phyloP scores from a whole-genome alignment of 2,329 filamentous ascomycete species.

The Eutypa lata region DNA sequence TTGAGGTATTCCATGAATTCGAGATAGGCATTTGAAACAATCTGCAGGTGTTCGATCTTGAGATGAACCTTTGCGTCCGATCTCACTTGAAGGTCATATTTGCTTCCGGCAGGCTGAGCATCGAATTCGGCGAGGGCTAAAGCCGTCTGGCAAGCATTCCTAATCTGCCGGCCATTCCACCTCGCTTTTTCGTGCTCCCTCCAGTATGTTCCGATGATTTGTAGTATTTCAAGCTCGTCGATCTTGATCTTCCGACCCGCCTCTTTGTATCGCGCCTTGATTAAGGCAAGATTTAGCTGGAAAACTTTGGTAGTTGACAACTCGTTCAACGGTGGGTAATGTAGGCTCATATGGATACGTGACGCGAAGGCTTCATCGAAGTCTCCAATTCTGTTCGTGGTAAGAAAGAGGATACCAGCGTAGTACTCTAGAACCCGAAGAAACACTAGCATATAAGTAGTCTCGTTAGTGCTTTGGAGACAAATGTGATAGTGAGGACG shows the following conservation, averaged over 20 bases:
- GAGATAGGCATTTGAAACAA: neutral
- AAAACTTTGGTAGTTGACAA: slow-evolving; percentile 14
- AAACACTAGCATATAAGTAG: slow-evolving; percentile 20
- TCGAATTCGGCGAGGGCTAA: slow-evolving; percentile 14
- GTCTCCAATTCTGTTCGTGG: slow-evolving; percentile 35
- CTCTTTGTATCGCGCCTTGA: slow-evolving; percentile 13
- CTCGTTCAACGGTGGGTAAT: slow-evolving; percentile 20
- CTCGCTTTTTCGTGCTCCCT: slow-evolving; percentile 7
- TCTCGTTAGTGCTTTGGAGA: neutral
- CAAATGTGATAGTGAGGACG: neutral
- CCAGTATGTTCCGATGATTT: slow-evolving; percentile 15
- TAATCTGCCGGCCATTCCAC: slow-evolving; percentile 24
- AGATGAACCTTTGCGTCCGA: neutral
- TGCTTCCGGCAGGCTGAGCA: neutral
- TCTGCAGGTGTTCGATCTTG: neutral
- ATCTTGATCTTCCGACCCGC: slow-evolving; percentile 12
- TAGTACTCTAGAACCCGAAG: slow-evolving; percentile 32
- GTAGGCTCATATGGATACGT: slow-evolving; percentile 29
- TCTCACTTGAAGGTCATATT: neutral
- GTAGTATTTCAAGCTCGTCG: slow-evolving; percentile 13
- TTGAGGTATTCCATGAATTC: neutral
- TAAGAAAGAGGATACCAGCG: slow-evolving; percentile 32
- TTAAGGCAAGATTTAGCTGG: slow-evolving; percentile 14
- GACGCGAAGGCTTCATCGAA: slow-evolving; percentile 38
- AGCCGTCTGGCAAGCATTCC: slow-evolving; percentile 23